phyloP scores from a whole-genome alignment of 306 rosid species.

The Vigna reflexopilosa region DNA sequence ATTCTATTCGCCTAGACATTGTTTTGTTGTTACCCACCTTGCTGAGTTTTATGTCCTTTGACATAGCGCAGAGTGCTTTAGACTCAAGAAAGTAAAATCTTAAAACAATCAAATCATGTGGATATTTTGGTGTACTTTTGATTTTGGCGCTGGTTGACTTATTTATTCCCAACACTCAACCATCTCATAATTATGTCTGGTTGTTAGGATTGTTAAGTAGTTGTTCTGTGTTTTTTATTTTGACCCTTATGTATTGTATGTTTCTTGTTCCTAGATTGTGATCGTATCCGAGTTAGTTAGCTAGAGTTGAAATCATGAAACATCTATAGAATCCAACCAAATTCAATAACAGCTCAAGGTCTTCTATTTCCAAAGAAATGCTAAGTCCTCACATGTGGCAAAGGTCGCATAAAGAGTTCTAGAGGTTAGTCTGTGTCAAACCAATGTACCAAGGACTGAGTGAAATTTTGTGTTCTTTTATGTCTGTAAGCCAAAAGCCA shows the following conservation, averaged over 20 bases:
- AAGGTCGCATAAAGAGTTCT: not conserved
- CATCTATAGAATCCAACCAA: conserved; percentile 8
- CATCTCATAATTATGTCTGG: not conserved
- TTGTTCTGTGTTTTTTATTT: not conserved
- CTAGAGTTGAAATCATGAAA: conserved; percentile 21
- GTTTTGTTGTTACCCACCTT: not conserved
- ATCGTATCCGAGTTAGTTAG: not conserved
- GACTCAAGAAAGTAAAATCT: not conserved
- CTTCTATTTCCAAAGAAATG: conserved; percentile 23
- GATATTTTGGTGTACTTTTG: conserved; percentile 9
- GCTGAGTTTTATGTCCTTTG: conserved; percentile 7
- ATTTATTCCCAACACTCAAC: not conserved
- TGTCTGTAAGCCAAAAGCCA: not conserved
- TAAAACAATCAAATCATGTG: not conserved
- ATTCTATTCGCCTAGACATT: not conserved
- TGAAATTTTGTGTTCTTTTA: not conserved
- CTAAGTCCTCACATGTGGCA: not conserved
- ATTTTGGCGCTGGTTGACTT: not conserved
- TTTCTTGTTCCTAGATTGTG: conserved; percentile 30
- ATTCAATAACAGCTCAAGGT: not conserved
- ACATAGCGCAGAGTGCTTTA: not conserved
- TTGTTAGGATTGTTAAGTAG: conserved; percentile 1
- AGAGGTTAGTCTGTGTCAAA: not conserved
- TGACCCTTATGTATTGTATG: not conserved
- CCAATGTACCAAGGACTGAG: conserved; percentile 9